phyloP scores from a whole-genome alignment of 1,139 yeast genomes.

The Saccharomyces hybrid region DNA sequence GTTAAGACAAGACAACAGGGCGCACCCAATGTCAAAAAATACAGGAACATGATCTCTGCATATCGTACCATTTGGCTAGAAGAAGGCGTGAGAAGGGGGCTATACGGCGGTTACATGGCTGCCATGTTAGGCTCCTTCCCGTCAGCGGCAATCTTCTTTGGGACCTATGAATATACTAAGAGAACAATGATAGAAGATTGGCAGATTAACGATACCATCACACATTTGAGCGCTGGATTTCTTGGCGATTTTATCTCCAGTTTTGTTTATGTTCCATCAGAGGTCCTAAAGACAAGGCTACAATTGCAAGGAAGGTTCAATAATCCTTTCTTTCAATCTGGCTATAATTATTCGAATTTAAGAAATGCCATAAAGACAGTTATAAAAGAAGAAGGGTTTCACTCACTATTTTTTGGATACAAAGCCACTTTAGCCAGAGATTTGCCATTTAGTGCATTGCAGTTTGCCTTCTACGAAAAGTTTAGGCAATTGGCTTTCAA shows the following conservation, averaged over 20 bases:
- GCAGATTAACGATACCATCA: conserved; percentile 66
- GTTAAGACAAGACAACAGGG: conserved; percentile 97
- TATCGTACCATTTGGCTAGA: conserved; percentile 62
- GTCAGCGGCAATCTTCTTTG: conserved; percentile 85
- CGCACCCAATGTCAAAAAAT: conserved; percentile 59
- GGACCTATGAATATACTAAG: conserved; percentile 78
- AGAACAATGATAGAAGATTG: conserved; percentile 56
- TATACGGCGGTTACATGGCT: conserved; percentile 88
- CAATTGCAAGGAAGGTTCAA: conserved; percentile 86
- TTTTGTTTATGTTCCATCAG: conserved; percentile 93
- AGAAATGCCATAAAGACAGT: conserved; percentile 63
- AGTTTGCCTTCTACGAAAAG: conserved; percentile 89
- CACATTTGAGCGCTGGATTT: conserved; percentile 80
- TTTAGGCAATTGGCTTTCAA: conserved; percentile 58
- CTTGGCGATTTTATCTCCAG: conserved; percentile 87
- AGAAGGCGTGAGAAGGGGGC: conserved; percentile 79
- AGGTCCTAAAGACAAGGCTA: conserved; percentile 85
- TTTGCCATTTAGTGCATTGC: conserved; percentile 89
- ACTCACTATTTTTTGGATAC: conserved; percentile 80
- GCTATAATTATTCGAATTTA: conserved; percentile 75
- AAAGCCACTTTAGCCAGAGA: conserved; percentile 89
- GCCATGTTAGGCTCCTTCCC: conserved; percentile 91
- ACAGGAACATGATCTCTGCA: conserved; percentile 61
- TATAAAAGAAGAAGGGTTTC: conserved; percentile 57
- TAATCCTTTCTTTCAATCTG: conserved; percentile 70